phyloP scores from a whole-genome alignment of 1,284 basidiomycete genomes.

The Microstroma glucosiphilum region DNA sequence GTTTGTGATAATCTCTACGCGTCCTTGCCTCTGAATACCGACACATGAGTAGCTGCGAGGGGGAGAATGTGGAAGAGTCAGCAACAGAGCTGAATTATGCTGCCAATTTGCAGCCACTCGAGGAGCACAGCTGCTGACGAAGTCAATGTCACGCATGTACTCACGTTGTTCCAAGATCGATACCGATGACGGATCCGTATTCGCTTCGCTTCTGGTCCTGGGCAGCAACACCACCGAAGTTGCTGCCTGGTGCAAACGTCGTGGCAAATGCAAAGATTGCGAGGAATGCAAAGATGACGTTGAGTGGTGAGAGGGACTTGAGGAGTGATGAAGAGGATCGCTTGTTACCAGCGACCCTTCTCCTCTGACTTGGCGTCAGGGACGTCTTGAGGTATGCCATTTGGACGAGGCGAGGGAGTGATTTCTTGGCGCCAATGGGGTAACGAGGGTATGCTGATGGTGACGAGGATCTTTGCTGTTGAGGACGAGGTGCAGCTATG shows the following conservation, averaged over 20 bases:
- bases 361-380: not conserved
- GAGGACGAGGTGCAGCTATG: too few relatives aligned
- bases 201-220: slow-evolving; percentile 44
- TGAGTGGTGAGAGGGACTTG: slow-evolving; percentile 29
- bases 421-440: too few relatives aligned
- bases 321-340: not conserved
- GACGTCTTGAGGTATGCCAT: not conserved
- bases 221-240: slow-evolving; percentile 38
- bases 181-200: slow-evolving; percentile 84
- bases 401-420: not conserved
- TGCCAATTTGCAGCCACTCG: not conserved
- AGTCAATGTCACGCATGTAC: slow-evolving; percentile 7
- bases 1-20: slow-evolving; percentile 51
- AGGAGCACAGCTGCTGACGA: slow-evolving; percentile 4
- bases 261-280: slow-evolving; percentile 37
- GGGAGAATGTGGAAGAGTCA: not conserved
- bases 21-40: slow-evolving; percentile 73
- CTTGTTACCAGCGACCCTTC: not conserved
- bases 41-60: slow-evolving; percentile 33
- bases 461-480: too few relatives aligned
- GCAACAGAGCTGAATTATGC: not conserved
- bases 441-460: too few relatives aligned
- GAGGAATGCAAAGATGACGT: slow-evolving; percentile 36
- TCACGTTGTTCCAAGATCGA: slow-evolving; percentile 61
- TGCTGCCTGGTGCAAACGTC: slow-evolving; percentile 21